These are phyloP conservation scores for Cyclanthera cordifolia DNA, from an alignment of 306 rosid species.

Conservation along the genomic window DNA sequence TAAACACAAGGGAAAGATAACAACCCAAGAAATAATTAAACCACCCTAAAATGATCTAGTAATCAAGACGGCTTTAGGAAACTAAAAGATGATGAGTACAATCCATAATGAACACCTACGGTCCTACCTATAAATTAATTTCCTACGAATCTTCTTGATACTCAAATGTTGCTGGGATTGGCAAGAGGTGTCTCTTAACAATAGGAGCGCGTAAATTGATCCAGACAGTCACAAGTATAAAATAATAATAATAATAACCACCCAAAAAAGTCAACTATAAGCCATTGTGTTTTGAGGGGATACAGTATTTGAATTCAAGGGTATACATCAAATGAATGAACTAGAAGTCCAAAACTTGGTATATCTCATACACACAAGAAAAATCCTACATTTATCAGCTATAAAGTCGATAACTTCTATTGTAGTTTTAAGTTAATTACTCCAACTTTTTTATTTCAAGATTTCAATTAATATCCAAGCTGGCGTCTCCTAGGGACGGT, in stretches of 20 bases:
- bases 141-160: no score
- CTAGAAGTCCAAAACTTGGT: background rate
- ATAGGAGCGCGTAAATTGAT: no score
- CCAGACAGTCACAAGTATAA: no score
- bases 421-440: background rate
- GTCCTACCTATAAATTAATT: no score
- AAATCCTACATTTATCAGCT: background rate
- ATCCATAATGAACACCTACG: no score
- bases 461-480: background rate
- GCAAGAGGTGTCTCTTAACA: no score
- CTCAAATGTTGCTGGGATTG: no score
- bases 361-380: background rate
- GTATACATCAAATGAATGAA: constrained; percentile 6
- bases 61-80: no score
- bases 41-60: background rate
- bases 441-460: background rate
- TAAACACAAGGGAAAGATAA: background rate
- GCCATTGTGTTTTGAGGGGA: background rate
- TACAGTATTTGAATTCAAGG: background rate
- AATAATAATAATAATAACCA: no score
- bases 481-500: no score
- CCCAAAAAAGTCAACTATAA: background rate
- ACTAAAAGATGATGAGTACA: no score
- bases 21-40: background rate
- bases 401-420: background rate